Percentiles rank a stretch among this genome's conserved stretches.
These are phyloP conservation scores for Spathaspora gorwiae DNA, from an alignment of 805 yeast genomes.

Conservation along the genomic window DNA sequence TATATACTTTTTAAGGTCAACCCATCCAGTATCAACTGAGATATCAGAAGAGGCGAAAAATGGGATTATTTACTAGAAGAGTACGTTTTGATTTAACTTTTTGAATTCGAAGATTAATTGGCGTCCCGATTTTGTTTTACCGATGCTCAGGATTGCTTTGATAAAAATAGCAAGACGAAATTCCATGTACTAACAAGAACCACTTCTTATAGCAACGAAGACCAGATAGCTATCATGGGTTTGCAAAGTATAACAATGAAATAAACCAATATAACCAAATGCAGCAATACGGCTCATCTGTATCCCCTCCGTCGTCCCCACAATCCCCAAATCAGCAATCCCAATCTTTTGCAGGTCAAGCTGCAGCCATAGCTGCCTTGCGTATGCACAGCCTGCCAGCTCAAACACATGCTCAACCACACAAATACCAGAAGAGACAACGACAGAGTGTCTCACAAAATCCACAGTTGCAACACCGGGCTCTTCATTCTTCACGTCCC, in stretches of 20 bases:
- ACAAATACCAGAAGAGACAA: not conserved
- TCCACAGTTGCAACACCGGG: constrained; percentile 4
- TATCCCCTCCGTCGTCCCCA: not conserved
- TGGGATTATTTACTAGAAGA: not conserved
- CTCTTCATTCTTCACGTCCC: constrained; percentile 12
- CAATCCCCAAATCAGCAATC: not conserved
- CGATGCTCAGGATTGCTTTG: too few species aligned
- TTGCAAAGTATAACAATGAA: constrained; percentile 28
- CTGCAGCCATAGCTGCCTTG: constrained; percentile 40
- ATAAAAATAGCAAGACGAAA: too few species aligned
- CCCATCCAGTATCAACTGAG: too few species aligned
- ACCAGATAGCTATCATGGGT: constrained; percentile 27
- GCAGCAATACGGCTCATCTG: constrained; percentile 18
- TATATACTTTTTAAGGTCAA: too few species aligned
- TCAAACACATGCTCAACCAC: constrained; percentile 4
- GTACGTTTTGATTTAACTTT: not conserved
- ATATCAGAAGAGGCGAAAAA: too few species aligned
- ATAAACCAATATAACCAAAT: constrained; percentile 13
- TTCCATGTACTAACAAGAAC: not conserved
- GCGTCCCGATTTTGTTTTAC: too few species aligned
- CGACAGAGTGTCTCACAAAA: not conserved
- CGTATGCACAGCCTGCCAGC: constrained; percentile 20
- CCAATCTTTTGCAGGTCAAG: constrained; percentile 29
- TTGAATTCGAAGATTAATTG: too few species aligned
- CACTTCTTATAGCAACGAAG: constrained; percentile 2